Base-by-base conservation (phyloP, 257 asterid genomes). In the Gentiana macrophylla region DNA sequence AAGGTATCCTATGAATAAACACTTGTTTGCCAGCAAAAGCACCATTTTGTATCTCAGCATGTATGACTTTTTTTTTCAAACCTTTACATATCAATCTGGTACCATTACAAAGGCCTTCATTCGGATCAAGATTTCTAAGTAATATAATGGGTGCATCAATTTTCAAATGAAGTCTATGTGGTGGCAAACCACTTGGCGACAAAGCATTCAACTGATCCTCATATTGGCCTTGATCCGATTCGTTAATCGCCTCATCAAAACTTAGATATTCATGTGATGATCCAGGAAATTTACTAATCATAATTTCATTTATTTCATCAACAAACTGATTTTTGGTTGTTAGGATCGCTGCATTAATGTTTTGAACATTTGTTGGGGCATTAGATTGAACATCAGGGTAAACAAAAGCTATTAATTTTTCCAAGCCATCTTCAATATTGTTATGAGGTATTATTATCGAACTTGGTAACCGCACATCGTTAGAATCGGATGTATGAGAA, bases 311-410 rank as follows among this genome's bases (percentile, higher is more conserved):
- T 0, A 50, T 41, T 1, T 51, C 13, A 37, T 35, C 56, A 8
- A 55, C 68, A 37, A 3, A 10, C 4, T 54, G 37, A 36, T 54
- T 63, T 9, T 46, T 63, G 1, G 41, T 12, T 1, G 60, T 51
- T n/a, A 62, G 13, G 3, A 53, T 53, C 0, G 43, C 44, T 37
- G 45, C 5, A 3, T 33, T 35, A 12, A 49, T n/a, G n/a, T n/a
- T n/a, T n/a, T n/a, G n/a, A n/a, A n/a, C n/a, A n/a, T n/a, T n/a
- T n/a, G n/a, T n/a, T n/a, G n/a, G n/a, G n/a, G n/a, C n/a, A n/a
- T n/a, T n/a, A n/a, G n/a, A n/a, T n/a, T n/a, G n/a, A n/a, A n/a
- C n/a, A n/a, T n/a, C n/a, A n/a, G n/a, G n/a, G n/a, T n/a, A n/a
- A n/a, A n/a, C n/a, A n/a, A n/a, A n/a, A n/a, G n/a, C n/a, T n/a